These are phyloP conservation scores for Dactylellina leptospora DNA, from an alignment of 2,329 filamentous ascomycete genomes.

Conservation along the genomic window DNA sequence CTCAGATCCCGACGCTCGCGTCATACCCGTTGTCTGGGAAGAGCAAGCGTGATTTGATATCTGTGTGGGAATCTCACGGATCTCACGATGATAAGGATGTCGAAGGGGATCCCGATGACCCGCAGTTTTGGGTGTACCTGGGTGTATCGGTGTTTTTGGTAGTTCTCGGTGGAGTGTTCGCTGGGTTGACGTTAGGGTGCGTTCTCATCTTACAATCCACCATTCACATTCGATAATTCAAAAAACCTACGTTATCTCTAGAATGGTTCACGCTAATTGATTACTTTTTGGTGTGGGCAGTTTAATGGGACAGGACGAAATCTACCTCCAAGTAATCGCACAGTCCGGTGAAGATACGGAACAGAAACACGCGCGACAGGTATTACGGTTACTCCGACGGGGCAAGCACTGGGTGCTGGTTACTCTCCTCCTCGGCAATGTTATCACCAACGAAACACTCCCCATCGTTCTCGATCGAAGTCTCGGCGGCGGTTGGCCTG, in stretches of 20 bases:
- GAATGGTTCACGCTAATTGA: conserved; percentile 3
- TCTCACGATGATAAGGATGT: conserved; percentile 37
- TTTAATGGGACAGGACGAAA: conserved; percentile 77
- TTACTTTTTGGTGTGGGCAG: conserved; percentile 52
- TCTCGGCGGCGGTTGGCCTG: conserved; percentile 91
- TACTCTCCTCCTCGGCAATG: conserved; percentile 90
- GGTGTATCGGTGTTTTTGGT: conserved; percentile 81
- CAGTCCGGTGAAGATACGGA: conserved; percentile 85
- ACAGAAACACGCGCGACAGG: conserved; percentile 81
- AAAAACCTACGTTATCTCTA: too few species aligned
- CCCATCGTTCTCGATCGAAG: conserved; percentile 95
- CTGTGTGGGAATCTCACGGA: conserved; percentile 20
- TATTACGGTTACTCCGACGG: conserved; percentile 79
- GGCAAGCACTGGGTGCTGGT: conserved; percentile 99
- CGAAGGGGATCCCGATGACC: conserved; percentile 65
- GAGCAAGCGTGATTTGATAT: conserved; percentile 21
- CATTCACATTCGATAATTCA: too few species aligned
- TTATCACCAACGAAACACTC: conserved; percentile 96
- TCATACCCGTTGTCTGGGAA: conserved; percentile 34
- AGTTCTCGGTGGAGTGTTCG: conserved; percentile 88
- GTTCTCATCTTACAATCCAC: conserved; percentile 58
- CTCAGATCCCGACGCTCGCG: conserved; percentile 45
- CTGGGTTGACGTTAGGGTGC: conserved; percentile 87
- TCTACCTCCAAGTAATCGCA: conserved; percentile 94
- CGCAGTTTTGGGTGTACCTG: conserved; percentile 81